Evolutionary conservation across 1,139 yeast species (phyloP), one percentile per base, ranked within the genome.

Genomic region (Candida buenavistaensis): DNA sequence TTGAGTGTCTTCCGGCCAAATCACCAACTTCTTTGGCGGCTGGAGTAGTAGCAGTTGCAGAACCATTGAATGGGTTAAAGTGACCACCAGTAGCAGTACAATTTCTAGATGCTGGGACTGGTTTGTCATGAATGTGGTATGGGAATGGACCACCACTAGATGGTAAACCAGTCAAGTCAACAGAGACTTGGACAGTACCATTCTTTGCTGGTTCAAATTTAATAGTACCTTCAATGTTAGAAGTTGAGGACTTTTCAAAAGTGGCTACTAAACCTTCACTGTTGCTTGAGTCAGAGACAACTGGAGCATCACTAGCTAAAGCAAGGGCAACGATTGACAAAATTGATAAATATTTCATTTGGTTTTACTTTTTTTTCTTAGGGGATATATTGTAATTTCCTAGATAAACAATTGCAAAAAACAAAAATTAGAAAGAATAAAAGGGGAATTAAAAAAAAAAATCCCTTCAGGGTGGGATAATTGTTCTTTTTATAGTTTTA

Each of bases 1-100:
- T 41, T 24, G 73, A 73, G 46, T 67, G 68, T 49, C 61, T 66
- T 32, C 72, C 72, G 19, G 72, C 55, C 41, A 69, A 64, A 45
- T 68, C 73, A 34, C 74, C 71, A 26, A 61, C 61, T 48, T 67
- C 69, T 41, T 44, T 45, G 22, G 49, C 57, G 11, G 55, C 57
- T 8, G 53, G 43, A 11, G 47, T 38, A 14, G 62, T 52, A 19
- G 65, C 56, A 26, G 51, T 53, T 5, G 47, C 47, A 20, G 47
- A 40, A 16, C 75, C 75, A 33, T 52, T 46, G 55, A 51, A 68
- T 25, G 75, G 74, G 47, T 69, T 58, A 45, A 68, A 64, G 50
- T 66, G 72, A 14, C 42, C 57, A 30, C 39, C 38, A 17, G 75
- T 64, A 25, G 60, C 72, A 23, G 59, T 53, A 52, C 75, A 69